phyloP scores from a whole-genome alignment of 169 alveolate genomes.

The Plasmodium fragile region DNA sequence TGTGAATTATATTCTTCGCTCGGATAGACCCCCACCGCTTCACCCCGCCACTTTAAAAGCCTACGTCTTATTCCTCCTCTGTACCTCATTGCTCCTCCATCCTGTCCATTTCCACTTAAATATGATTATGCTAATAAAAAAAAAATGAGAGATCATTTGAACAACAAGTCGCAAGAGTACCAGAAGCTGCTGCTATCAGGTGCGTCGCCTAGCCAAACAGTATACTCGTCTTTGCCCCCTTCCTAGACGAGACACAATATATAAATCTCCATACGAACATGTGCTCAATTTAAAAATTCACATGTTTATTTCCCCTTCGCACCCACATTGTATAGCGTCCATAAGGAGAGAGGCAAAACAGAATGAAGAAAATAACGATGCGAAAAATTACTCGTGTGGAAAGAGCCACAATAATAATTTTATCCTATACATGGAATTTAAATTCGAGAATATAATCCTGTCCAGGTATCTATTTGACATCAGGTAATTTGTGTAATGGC shows the following conservation, averaged over 20 bases:
- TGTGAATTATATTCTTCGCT: neutral
- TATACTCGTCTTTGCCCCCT: neutral
- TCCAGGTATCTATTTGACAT: constrained; percentile 48
- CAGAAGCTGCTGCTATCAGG: constrained; percentile 54
- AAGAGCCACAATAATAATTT: constrained; percentile 33
- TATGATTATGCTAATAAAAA: constrained; percentile 8
- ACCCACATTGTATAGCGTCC: constrained; percentile 17
- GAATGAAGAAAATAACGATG: constrained; percentile 18
- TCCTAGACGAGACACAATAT: neutral
- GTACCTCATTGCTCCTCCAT: neutral
- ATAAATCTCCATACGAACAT: too few relatives aligned
- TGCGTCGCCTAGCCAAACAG: neutral
- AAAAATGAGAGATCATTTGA: constrained; percentile 29
- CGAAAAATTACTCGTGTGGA: neutral
- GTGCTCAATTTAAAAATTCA: neutral
- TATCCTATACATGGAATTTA: constrained; percentile 48
- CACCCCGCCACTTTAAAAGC: neutral
- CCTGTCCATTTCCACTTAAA: neutral
- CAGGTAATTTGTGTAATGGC: constrained; percentile 15
- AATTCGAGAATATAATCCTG: constrained; percentile 29
- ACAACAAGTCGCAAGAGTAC: constrained; percentile 5
- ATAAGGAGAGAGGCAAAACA: constrained; percentile 56
- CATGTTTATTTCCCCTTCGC: neutral
- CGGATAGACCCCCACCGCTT: neutral
- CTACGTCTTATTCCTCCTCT: too few relatives aligned